These are phyloP conservation scores for Mycena crocata DNA, from an alignment of 768 basidiomycete species.

Conservation along the genomic window DNA sequence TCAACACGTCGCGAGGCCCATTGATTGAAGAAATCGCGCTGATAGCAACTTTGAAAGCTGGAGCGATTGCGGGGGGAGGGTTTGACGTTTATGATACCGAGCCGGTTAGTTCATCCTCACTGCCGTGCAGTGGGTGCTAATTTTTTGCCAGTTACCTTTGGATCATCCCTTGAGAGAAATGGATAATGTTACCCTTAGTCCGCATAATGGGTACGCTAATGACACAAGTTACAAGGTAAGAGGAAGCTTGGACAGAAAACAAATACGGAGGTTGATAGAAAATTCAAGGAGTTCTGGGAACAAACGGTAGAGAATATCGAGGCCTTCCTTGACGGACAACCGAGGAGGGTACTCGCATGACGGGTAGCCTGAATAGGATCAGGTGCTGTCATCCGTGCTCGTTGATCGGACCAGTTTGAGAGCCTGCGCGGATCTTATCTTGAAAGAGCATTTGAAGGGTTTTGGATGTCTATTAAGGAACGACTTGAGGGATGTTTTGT, in stretches of 20 bases:
- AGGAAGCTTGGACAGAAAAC: background rate
- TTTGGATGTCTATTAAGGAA: conserved; percentile 37
- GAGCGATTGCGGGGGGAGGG: conserved; percentile 67
- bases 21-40: conserved; percentile 71
- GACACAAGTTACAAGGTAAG: conserved; percentile 64
- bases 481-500: background rate
- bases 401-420: conserved; percentile 28
- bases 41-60: conserved; percentile 57
- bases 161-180: conserved; percentile 64
- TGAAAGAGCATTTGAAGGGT: conserved; percentile 37
- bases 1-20: conserved; percentile 77
- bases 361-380: background rate
- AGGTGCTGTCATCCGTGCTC: background rate
- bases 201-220: conserved; percentile 70
- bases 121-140: background rate
- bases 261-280: conserved; percentile 16
- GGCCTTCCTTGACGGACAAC: conserved; percentile 60
- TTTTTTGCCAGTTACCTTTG: conserved; percentile 51
- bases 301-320: conserved; percentile 70
- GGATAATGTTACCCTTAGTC: conserved; percentile 68
- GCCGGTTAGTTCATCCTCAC: conserved; percentile 45
- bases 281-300: conserved; percentile 57
- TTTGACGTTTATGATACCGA: conserved; percentile 77
- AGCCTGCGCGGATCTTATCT: conserved; percentile 34
- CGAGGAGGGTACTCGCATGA: conserved; percentile 34